A percentile compares a stretch with the other conserved stretches of the same genome.
Conservation (phyloP, 1,284 basidiomycete genomes). For the Malassezia furfur region DNA sequence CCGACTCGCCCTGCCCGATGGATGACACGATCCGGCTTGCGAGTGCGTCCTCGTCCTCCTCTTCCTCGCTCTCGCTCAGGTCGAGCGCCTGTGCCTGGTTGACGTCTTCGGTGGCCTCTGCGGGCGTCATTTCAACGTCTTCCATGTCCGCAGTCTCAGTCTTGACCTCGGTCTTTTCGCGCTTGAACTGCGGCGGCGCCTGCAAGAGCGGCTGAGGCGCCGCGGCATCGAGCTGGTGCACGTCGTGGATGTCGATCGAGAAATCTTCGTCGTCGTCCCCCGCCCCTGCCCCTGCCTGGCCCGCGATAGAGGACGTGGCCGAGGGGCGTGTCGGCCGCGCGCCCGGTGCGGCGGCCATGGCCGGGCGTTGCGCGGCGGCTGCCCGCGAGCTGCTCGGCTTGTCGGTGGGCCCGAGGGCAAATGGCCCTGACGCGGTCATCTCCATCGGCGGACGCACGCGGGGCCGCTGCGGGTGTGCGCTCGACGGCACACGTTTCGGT, state of each 20-base stretch:
- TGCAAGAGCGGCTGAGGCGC: slow-evolving; percentile 65
- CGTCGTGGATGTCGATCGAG: slow-evolving; percentile 67
- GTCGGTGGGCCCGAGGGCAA: slow-evolving; percentile 64
- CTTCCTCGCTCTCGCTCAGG: slow-evolving; percentile 72
- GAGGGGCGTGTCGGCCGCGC: no score
- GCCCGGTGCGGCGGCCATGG: no score
- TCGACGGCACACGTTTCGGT: neutral
- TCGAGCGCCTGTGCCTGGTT: slow-evolving; percentile 66
- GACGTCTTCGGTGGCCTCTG: slow-evolving; percentile 42
- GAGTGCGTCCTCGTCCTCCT: slow-evolving; percentile 74
- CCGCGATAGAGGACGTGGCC: no score
- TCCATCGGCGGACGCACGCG: slow-evolving; percentile 50
- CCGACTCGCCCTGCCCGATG: slow-evolving; percentile 26
- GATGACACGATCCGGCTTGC: slow-evolving; percentile 61
- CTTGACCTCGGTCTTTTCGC: slow-evolving; percentile 37
- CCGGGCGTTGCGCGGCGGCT: slow-evolving; percentile 55
- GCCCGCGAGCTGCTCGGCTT: slow-evolving; percentile 57
- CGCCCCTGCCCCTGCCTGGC: no score
- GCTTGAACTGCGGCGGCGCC: slow-evolving; percentile 46
- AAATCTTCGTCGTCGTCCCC: slow-evolving; percentile 24
- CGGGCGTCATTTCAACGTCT: slow-evolving; percentile 41
- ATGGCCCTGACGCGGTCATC: slow-evolving; percentile 80
- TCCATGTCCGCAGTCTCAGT: slow-evolving; percentile 26
- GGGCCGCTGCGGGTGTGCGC: slow-evolving; percentile 1
- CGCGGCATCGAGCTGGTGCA: slow-evolving; percentile 73